Evolutionary conservation across 345 rosid genomes (phyloP), one percentile per base, ranked within the genome.

Genomic region (Euphorbia peplus): DNA sequence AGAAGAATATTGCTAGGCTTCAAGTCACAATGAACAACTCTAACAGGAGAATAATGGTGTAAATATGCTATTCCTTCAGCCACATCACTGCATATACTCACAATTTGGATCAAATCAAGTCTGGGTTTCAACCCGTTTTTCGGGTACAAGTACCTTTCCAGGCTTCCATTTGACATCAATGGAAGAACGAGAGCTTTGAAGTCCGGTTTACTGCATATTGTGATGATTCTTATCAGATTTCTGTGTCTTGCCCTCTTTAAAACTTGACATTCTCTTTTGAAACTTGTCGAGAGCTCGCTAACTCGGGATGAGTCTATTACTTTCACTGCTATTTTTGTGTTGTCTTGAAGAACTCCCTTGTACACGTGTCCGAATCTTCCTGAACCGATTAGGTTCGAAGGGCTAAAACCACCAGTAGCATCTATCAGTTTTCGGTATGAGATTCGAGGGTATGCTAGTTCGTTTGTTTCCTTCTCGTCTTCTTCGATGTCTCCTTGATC

Each of bases 1-100:
- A 89, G 97, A 68, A 95, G 95, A 68, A 95, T 87, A 53, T 91
- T 95, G 84, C 96, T 89, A 0, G 97, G 99, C 73, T 95, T 95
- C 15, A 95, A 90, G 79, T 95, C 99, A 69, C 99, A 95, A 66
- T 95, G 99, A 72, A 91, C 87, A 16, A 95, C 95, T 82, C 82
- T 88, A 15, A 87, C 93, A 0, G 96, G 95, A 35, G 96, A 88
- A 24, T 84, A 75, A 57, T 91, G 95, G 77, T 95, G 97, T 75
- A 91, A 76, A 75, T 95, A 95, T 39, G 92, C 93, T 51, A 89
- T 50, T 8, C 87, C 98, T 78, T 91, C 96, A 0, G 99, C 95
- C 3, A 95, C 99, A 76, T 91, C 95, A 13, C 75, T 78, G 52
- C 92, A 87, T 8, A 95, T 89, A 75, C 82, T 79, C 51, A 88